Base-by-base conservation (phyloP, 306 rosid species). In the Phaseolus lunatus region DNA sequence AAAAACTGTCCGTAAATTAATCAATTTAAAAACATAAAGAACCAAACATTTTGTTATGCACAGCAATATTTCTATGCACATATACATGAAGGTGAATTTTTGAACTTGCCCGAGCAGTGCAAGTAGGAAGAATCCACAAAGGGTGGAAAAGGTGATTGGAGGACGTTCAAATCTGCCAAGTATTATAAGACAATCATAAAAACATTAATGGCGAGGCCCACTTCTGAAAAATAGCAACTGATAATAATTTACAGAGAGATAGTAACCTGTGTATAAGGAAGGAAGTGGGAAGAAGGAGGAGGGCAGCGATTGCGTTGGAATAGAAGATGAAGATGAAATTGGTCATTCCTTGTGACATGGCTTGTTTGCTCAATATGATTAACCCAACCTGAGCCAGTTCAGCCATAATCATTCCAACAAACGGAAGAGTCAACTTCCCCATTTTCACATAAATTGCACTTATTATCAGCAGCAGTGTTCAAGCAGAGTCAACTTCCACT, bases 321-420 rank as follows among this genome's bases (percentile, higher is more conserved):
- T 87, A 90, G 90, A 88, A 85, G 75, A 90, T 81, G 83, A 92
- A 92, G 39, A 92, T 43, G 77, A 92, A 80, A 81, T 78, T 87
- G 84, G 77, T 85, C 92, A 90, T 90, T 6, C 97, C 96, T 57
- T 82, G 72, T 9, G 89, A 66, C 91, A 92, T 87, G 15, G 85
- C 92, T 59, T 78, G 69, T 78, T 92, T 92, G 86, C 96, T 86
- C 3, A 90, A 9, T 33, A 90, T 90, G 85, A 90, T 90, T 61
- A 92, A 73, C 3, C 89, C 89, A 73, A 86, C 90, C 66, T 89
- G 97, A 1, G 90, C 91, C 79, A 87, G 75, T 78, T 90, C 96
- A 0, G 91, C 89, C 75, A 86, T 63, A 4, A 89, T 76, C 96
- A 92, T 92, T 63, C 94, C 97, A 35, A 89, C 77, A 43, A 83